phyloP scores from a whole-genome alignment of 768 basidiomycete species.

The Kwoniella heveanensis region DNA sequence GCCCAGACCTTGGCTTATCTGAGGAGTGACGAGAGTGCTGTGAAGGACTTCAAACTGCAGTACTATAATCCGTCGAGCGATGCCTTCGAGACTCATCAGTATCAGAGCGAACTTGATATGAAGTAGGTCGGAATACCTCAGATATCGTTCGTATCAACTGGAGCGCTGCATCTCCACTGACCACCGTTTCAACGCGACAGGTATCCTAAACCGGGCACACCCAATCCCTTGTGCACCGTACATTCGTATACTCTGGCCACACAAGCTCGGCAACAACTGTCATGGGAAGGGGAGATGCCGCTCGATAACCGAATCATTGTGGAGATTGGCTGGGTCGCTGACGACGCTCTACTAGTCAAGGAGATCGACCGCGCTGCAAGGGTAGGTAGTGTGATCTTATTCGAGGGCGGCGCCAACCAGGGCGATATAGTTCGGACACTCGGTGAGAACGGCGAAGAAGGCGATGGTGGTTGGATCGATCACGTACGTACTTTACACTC shows the following conservation, averaged over 20 bases:
- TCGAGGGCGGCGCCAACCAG: conserved; percentile 62
- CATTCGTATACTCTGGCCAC: conserved; percentile 73
- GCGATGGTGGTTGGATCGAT: conserved; percentile 94
- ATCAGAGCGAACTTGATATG: conserved; percentile 60
- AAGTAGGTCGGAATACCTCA: conserved; percentile 45
- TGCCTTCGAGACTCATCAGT: conserved; percentile 72
- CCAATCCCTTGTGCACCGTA: conserved; percentile 73
- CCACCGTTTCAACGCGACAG: conserved; percentile 15
- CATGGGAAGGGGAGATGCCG: conserved; percentile 67
- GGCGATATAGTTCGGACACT: conserved; percentile 70
- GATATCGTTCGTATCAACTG: background rate
- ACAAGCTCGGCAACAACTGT: conserved; percentile 29
- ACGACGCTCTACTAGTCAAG: conserved; percentile 73
- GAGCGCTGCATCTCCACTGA: no score
- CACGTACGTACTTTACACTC: conserved; percentile 67
- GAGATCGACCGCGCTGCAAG: conserved; percentile 84
- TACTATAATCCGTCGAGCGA: conserved; percentile 85
- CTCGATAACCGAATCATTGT: conserved; percentile 69
- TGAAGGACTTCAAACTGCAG: conserved; percentile 83
- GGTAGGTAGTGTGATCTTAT: conserved; percentile 75
- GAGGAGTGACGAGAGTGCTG: conserved; percentile 80
- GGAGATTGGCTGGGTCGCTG: conserved; percentile 86
- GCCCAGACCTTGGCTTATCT: conserved; percentile 75
- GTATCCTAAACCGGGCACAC: conserved; percentile 58
- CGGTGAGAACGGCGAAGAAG: conserved; percentile 80